Conservation (phyloP, 2,329 filamentous ascomycete genomes). For the Lasiodiplodia gonubiensis region DNA sequence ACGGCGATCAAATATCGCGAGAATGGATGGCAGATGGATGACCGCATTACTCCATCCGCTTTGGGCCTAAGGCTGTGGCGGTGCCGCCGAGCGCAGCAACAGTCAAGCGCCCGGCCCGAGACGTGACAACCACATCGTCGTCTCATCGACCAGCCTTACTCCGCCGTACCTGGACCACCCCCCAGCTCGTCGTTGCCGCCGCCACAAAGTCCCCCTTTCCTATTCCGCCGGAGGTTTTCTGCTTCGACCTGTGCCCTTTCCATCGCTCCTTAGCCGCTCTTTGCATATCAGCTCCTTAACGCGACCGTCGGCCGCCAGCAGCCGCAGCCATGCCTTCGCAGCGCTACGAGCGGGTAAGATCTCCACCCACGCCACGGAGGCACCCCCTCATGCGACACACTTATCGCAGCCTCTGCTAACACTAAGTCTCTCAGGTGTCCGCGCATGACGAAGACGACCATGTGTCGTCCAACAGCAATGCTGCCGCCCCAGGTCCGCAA, state of each 20-base stretch:
- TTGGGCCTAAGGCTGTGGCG: constrained; percentile 13
- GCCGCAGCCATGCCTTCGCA: constrained; percentile 51
- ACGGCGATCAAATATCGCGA: constrained; percentile 15
- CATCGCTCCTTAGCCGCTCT: constrained; percentile 18
- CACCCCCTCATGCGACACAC: constrained; percentile 24
- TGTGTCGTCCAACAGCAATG: constrained; percentile 35
- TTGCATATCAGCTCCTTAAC: constrained; percentile 23
- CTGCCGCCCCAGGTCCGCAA: constrained; percentile 35
- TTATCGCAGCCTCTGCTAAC: constrained; percentile 11
- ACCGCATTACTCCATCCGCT: background rate
- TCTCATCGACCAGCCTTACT: constrained; percentile 18
- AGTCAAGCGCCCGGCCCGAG: constrained; percentile 22
- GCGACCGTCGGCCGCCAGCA: constrained; percentile 24
- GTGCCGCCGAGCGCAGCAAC: constrained; percentile 14
- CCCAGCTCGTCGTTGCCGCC: background rate
- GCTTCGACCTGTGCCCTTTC: constrained; percentile 13
- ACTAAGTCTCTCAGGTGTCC: constrained; percentile 44
- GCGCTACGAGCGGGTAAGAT: constrained; percentile 56
- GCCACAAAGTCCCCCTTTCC: constrained; percentile 19
- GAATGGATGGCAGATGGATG: constrained; percentile 18
- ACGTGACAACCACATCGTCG: constrained; percentile 21
- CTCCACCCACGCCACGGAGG: constrained; percentile 30
- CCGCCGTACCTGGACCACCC: constrained; percentile 21
- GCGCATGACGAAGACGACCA: constrained; percentile 49
- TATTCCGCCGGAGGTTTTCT: constrained; percentile 7